Percentiles rank a stretch among this genome's conserved stretches.
phyloP scores from a whole-genome alignment of 768 basidiomycete species.

The Cyclocybe aegerita region DNA sequence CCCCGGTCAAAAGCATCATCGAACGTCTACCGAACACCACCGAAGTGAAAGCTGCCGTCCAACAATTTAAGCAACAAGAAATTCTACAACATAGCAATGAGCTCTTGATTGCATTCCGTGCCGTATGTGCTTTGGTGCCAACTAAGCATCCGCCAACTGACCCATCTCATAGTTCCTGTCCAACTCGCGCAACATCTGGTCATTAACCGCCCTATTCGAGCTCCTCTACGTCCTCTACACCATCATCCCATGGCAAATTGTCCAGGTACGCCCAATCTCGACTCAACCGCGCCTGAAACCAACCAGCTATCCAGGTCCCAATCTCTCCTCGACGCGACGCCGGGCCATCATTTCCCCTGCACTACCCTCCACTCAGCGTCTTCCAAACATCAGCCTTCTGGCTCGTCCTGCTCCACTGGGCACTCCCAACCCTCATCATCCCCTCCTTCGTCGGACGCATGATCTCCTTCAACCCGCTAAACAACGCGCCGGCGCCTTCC shows the following conservation, averaged over 20 bases:
- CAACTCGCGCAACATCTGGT: constrained; percentile 63
- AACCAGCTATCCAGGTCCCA: constrained; percentile 22
- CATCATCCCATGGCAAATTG: constrained; percentile 52
- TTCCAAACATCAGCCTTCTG: constrained; percentile 51
- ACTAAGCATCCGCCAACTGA: constrained; percentile 2
- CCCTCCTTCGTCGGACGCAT: constrained; percentile 56
- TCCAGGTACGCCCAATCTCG: constrained; percentile 32
- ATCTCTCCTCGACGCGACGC: constrained; percentile 20
- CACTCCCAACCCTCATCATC: constrained; percentile 57
- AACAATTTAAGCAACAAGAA: constrained; percentile 33
- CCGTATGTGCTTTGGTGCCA: constrained; percentile 26
- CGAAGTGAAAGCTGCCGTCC: constrained; percentile 29
- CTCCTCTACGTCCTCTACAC: constrained; percentile 49
- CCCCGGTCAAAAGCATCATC: constrained; percentile 39
- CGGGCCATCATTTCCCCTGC: constrained; percentile 27
- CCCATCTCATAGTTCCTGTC: constrained; percentile 51
- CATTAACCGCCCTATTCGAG: constrained; percentile 52
- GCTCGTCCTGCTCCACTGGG: constrained; percentile 60
- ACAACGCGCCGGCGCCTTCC: constrained; percentile 24
- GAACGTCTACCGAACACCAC: constrained; percentile 30
- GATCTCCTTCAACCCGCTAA: constrained; percentile 57
- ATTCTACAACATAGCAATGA: constrained; percentile 35
- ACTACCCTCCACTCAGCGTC: constrained; percentile 47
- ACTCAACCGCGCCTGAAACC: background rate
- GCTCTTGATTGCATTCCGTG: constrained; percentile 32